phyloP scores from a whole-genome alignment of 179 eudicot genomes.

The Kewa caespitosa region DNA sequence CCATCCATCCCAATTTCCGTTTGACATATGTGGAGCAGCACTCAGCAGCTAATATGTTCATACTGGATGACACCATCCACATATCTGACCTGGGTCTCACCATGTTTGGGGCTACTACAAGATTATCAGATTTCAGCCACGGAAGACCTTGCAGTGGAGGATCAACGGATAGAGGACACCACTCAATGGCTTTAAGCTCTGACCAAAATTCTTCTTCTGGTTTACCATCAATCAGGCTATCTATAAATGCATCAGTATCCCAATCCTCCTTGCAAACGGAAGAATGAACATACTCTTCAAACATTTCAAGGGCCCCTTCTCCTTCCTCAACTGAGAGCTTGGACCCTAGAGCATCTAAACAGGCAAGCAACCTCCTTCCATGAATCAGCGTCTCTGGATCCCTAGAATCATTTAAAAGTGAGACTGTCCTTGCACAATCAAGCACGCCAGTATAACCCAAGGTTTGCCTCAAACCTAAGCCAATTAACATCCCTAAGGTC shows the following conservation, averaged over 20 bases:
- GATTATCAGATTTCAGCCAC: slow-evolving; percentile 56
- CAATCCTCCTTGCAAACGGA: slow-evolving; percentile 33
- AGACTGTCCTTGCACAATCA: slow-evolving; percentile 88
- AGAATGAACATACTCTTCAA: slow-evolving; percentile 30
- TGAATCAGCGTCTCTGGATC: slow-evolving; percentile 50
- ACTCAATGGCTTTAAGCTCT: slow-evolving; percentile 63
- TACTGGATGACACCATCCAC: slow-evolving; percentile 86
- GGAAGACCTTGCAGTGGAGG: slow-evolving; percentile 80
- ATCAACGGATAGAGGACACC: slow-evolving; percentile 81
- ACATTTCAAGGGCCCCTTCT: slow-evolving; percentile 24
- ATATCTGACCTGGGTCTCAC: slow-evolving; percentile 88
- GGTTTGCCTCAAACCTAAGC: slow-evolving; percentile 70
- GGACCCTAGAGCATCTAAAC: slow-evolving; percentile 64
- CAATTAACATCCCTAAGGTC: slow-evolving; percentile 62
- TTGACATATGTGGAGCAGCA: slow-evolving; percentile 60
- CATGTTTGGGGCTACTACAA: slow-evolving; percentile 63
- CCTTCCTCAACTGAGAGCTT: slow-evolving; percentile 52
- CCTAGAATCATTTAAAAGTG: slow-evolving; percentile 63
- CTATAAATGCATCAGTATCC: slow-evolving; percentile 45
- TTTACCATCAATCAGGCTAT: slow-evolving; percentile 49
- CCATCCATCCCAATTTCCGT: slow-evolving; percentile 81
- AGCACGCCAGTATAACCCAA: slow-evolving; percentile 75
- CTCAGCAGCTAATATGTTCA: slow-evolving; percentile 80
- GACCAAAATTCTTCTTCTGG: slow-evolving; percentile 85
- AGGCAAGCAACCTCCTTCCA: slow-evolving; percentile 68